Evolutionary conservation across 139 green algal species (phyloP), one percentile per base, ranked within the genome.

Genomic region (Chlorella sp.): DNA sequence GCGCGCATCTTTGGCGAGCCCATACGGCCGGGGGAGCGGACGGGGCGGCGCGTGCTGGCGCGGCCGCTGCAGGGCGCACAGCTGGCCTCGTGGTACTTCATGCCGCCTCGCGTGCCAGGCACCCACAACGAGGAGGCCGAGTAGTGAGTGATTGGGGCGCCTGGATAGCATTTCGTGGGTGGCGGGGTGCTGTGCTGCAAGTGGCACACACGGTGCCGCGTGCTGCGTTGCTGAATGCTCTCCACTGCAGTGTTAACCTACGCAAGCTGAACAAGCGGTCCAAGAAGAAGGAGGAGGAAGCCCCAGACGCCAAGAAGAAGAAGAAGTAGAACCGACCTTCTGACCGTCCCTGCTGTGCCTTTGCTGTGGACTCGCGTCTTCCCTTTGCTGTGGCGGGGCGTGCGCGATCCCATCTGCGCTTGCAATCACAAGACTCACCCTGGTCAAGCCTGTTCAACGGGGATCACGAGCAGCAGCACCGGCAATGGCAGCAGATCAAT

Each of bases 91-190:
- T 80, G 63, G 62, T 80, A 76, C 51, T 80, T 74, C 34, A 55
- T 73, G 32, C 75, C 75, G 27, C 69, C 75, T 5, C 29, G 64
- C 27, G n/a, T 73, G 34, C 75, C 75, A 3, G 75, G 75, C 49
- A 69, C 74, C 42, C 75, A 80, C 69, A 80, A 73, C 69, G 75
- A 80, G 62, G 75, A 75, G 49, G n/a, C n/a, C 6, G 75, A 80
- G 35, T 80, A 80, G 75, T 80, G 63, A 80, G 75, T 80, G 23
- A 55, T 20, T 26, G 31, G 14, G 31, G 5, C 6, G 24, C 6
- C 5, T n/a, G 33, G 31, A 27, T n/a, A 2, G 22, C 20, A 71
- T 35, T 35, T 35, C n/a, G n/a, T 59, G 2, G 32, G 27, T 59
- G 33, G 17, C 6, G 55, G 4, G 27, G 14, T 34, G n/a, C 34